A percentile compares a stretch with the other conserved stretches of the same genome.
Conservation (phyloP, 495 filamentous ascomycete species). For the Copromyces sp. region DNA sequence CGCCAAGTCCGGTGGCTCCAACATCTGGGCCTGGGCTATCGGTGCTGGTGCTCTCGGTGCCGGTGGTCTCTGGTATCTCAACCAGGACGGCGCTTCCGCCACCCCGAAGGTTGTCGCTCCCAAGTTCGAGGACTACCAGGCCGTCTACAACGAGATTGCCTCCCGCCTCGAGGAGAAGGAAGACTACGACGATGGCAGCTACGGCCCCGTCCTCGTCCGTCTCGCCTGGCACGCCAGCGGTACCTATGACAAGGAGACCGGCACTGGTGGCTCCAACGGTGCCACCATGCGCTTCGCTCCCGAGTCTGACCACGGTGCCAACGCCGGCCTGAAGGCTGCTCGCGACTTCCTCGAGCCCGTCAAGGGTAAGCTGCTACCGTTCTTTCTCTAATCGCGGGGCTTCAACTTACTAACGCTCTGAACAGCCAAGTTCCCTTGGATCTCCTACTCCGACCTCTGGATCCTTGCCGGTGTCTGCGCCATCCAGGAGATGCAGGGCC, state of each 20-base stretch:
- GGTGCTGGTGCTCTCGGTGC: conserved; percentile 47
- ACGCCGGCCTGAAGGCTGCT: conserved; percentile 79
- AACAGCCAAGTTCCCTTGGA: conserved; percentile 80
- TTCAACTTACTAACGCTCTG: conserved; percentile 22
- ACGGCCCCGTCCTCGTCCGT: conserved; percentile 79
- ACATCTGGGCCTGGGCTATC: conserved; percentile 31
- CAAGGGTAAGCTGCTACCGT: conserved; percentile 46
- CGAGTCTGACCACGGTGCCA: conserved; percentile 86
- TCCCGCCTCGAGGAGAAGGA: conserved; percentile 71
- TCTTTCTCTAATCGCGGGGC: not conserved
- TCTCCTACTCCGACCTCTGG: conserved; percentile 93
- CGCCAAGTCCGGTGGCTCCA: conserved; percentile 45
- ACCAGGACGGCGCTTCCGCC: conserved; percentile 35
- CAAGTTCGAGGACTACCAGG: conserved; percentile 83
- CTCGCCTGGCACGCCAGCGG: conserved; percentile 83
- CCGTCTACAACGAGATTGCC: conserved; percentile 87
- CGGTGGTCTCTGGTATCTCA: conserved; percentile 55
- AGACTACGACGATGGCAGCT: conserved; percentile 94
- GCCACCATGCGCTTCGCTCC: conserved; percentile 97
- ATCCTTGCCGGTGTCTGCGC: conserved; percentile 78
- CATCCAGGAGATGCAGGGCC: conserved; percentile 92
- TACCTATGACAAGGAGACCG: conserved; percentile 81
- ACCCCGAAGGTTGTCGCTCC: conserved; percentile 55
- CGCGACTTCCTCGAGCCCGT: conserved; percentile 88
- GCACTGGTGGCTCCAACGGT: conserved; percentile 89